Evolutionary conservation across 306 rosid species (phyloP).

Genomic region (Oemleria cerasiformis): DNA sequence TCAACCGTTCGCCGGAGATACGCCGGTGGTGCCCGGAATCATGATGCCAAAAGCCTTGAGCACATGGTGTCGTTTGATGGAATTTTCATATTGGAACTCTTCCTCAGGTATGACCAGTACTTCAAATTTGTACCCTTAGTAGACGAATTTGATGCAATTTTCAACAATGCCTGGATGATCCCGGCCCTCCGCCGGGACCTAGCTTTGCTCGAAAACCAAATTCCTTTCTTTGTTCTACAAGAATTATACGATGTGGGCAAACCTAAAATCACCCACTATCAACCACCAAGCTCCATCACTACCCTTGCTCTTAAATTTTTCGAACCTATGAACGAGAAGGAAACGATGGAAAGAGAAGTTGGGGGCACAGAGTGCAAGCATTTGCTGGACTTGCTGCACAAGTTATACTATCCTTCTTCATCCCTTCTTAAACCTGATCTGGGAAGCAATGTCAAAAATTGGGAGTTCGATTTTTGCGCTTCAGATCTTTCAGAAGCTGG

Average conservation of each 20-base stretch:
- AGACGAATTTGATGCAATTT: background rate
- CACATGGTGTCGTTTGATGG: too few species aligned
- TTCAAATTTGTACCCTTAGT: too few species aligned
- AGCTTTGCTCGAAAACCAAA: slow-evolving; percentile 33
- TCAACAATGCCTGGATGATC: background rate
- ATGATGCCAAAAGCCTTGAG: too few species aligned
- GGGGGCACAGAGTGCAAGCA: slow-evolving; percentile 9
- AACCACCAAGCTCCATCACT: slow-evolving; percentile 14
- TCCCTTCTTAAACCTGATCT: background rate
- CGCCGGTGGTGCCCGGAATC: too few species aligned
- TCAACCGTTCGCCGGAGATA: too few species aligned
- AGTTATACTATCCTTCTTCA: background rate
- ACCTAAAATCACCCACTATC: background rate
- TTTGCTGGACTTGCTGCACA: slow-evolving; percentile 37
- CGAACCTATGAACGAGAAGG: background rate
- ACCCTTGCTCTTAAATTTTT: slow-evolving; percentile 8
- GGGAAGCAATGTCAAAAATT: slow-evolving; percentile 4
- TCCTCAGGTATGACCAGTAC: slow-evolving; percentile 9
- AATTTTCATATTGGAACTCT: slow-evolving; percentile 37
- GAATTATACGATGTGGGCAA: slow-evolving; percentile 2
- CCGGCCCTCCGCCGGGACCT: slow-evolving; percentile 22
- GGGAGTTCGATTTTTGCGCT: slow-evolving; percentile 14
- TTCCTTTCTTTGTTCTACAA: slow-evolving; percentile 33
- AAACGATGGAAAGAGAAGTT: background rate
- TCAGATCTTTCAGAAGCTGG: slow-evolving; percentile 29